Conservation (phyloP, 257 asterid genomes). For the Solanum pinnatisectum region DNA sequence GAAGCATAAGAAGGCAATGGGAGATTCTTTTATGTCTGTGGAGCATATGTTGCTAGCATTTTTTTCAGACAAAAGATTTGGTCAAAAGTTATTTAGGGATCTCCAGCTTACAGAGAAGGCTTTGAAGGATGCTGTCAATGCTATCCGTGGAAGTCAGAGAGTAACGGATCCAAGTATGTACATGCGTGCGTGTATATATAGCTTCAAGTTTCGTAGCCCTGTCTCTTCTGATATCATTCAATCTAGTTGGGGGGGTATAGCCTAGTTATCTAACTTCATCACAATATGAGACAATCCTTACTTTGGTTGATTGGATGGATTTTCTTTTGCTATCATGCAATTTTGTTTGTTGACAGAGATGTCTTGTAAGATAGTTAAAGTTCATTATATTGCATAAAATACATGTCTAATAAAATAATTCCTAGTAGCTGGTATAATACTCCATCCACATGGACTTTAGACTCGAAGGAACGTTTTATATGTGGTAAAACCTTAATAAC, state of each 20-base stretch:
- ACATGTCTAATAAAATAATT: background rate
- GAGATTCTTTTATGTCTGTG: slow-evolving; percentile 82
- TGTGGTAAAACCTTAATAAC: background rate
- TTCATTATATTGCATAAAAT: background rate
- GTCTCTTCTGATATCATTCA: background rate
- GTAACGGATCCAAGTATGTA: slow-evolving; percentile 80
- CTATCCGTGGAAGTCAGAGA: slow-evolving; percentile 87
- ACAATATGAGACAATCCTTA: background rate
- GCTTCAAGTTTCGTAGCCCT: background rate
- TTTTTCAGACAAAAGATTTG: slow-evolving; percentile 69
- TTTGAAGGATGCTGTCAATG: slow-evolving; percentile 75
- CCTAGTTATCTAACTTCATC: background rate
- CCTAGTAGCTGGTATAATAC: background rate
- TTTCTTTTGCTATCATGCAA: no score
- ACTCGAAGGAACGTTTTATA: background rate
- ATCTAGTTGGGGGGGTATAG: background rate
- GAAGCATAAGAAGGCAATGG: slow-evolving; percentile 63
- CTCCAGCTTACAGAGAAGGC: slow-evolving; percentile 58
- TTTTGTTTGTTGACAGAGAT: background rate
- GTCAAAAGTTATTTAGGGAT: slow-evolving; percentile 49
- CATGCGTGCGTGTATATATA: background rate
- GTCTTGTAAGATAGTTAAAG: background rate
- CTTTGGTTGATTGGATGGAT: background rate
- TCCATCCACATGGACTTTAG: background rate
- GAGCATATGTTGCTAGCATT: slow-evolving; percentile 86